Base-by-base conservation (phyloP, 192 early-diverging fungal genomes). In the Chytriomyces hyalinus region DNA sequence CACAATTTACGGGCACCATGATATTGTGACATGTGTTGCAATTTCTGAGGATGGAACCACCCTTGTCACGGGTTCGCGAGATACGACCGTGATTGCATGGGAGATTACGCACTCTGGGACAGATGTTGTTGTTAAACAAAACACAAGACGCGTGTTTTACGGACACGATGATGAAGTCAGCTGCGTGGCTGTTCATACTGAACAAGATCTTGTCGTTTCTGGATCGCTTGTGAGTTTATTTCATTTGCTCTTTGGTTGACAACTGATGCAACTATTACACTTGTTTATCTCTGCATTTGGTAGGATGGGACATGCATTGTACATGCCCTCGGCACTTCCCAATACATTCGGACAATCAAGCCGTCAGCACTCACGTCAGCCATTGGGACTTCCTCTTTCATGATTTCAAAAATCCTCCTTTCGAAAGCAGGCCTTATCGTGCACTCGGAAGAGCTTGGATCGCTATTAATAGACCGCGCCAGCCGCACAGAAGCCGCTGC, bases 271-370 rank as follows among this genome's bases (percentile, higher is more conserved):
- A 36, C 3, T 36, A 36, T 4, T 36, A 2, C 36, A 75, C 8
- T 48, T n/a, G 73, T 26, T 76, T 22, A 49, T 45, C 11, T 11
- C 43, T 44, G 70, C 0, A 11, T n/a, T 50, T 47, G 9, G 20
- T 51, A 82, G 81, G 85, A 86, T 50, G 85, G 85, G 0, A 82
- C 82, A 11, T 84, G 84, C 67, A 84, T 86, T 26, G 62, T 86
- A 11, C 85, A 86, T 61, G 80, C 80, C 6, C 63, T 84, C 0
- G 70, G 82, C 44, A 80, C 79, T 7, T 44, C 75, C 4, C 63
- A 76, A 57, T 86, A 86, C 63, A 28, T 86, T 7, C 77, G 80
- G 9, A 83, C 80, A 1, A 49, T 86, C 6, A 48, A 66, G 22
- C 84, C 84, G 9, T 17, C 70, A 44, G 61, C 71, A 59, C 74